Evolutionary conservation across 176 grass and related monocot species (phyloP).

Genomic region (Eleusine indica): DNA sequence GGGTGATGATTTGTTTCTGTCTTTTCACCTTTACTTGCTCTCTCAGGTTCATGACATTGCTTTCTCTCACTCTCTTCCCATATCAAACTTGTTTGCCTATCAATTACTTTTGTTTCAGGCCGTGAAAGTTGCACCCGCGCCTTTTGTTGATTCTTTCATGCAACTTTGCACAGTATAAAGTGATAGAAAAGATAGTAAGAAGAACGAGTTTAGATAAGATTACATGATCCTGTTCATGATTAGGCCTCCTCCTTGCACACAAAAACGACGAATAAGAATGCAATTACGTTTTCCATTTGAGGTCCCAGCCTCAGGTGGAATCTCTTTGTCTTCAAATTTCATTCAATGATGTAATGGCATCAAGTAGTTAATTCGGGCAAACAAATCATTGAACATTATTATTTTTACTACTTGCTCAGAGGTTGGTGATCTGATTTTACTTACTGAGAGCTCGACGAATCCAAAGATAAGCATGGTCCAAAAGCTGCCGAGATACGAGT

Average conservation of each 20-base stretch:
- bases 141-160: constrained; percentile 4
- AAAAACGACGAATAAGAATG: constrained; percentile 33
- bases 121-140: constrained; percentile 15
- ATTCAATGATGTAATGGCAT: background rate
- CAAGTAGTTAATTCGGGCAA: too few relatives aligned
- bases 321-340: background rate
- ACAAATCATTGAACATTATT: background rate
- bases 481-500: constrained; percentile 89
- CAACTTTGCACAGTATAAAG: background rate
- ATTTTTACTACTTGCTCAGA: background rate
- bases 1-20: constrained; percentile 49
- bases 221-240: constrained; percentile 24
- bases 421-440: background rate
- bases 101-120: constrained; percentile 33
- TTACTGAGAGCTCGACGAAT: constrained; percentile 85
- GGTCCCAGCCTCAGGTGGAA: background rate
- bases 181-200: background rate
- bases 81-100: constrained; percentile 5
- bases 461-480: constrained; percentile 93
- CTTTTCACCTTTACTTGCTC: constrained; percentile 39
- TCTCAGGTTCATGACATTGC: background rate
- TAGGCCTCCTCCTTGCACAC: background rate
- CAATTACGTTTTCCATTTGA: constrained; percentile 7
- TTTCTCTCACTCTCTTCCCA: background rate
- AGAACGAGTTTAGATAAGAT: background rate